These are phyloP conservation scores for Zygosaccharomyces lentus DNA, from an alignment of 805 yeast species.

Conservation along the genomic window DNA sequence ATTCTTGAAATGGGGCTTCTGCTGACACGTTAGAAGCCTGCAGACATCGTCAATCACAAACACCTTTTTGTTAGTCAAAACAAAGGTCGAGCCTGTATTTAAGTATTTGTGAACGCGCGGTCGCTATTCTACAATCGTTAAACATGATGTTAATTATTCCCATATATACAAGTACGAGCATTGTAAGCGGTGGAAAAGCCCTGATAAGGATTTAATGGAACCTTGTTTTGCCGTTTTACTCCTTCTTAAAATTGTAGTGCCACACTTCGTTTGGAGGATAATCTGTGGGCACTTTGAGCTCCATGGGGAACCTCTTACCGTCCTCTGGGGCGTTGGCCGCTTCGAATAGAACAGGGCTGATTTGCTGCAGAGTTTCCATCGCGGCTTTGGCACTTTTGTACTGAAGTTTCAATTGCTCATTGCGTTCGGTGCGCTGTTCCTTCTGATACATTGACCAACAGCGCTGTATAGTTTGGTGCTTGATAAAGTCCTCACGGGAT, in stretches of 20 bases:
- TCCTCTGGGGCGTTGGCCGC: conserved; percentile 56
- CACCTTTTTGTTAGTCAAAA: background rate
- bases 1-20: background rate
- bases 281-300: conserved; percentile 83
- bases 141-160: background rate
- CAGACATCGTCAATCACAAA: background rate
- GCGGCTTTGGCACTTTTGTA: conserved; percentile 64
- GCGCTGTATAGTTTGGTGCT: conserved; percentile 74
- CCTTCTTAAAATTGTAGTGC: conserved; percentile 47
- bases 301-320: conserved; percentile 70
- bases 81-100: background rate
- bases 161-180: background rate
- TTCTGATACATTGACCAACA: conserved; percentile 74
- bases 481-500: conserved; percentile 67
- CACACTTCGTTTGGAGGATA: conserved; percentile 80
- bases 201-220: background rate
- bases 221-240: conserved; percentile 1
- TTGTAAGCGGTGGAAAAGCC: background rate
- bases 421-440: conserved; percentile 43
- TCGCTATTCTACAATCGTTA: background rate
- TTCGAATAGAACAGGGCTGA: conserved; percentile 52
- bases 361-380: conserved; percentile 57
- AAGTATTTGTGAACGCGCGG: background rate
- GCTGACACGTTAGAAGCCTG: background rate
- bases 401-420: conserved; percentile 51